These are phyloP conservation scores for Chionographis japonica DNA, from an alignment of 106 monocot genomes.

Conservation along the genomic window DNA sequence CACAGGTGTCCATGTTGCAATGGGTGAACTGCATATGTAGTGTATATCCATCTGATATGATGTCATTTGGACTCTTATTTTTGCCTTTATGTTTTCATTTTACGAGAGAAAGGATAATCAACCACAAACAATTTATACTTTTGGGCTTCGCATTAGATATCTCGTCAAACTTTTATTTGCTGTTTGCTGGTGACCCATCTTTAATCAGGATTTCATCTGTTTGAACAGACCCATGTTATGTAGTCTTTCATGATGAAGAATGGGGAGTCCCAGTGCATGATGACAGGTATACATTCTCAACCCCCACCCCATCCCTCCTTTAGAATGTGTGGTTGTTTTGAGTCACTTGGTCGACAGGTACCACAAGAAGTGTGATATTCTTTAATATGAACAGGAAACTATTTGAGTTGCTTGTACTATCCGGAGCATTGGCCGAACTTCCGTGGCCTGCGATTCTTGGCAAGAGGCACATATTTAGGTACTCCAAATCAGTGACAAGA, in stretches of 20 bases:
- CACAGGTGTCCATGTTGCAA: too few species aligned
- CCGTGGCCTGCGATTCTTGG: conserved; percentile 49
- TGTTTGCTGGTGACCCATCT: too few species aligned
- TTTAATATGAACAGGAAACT: conserved; percentile 24
- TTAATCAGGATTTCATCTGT: not conserved
- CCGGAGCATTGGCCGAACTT: conserved; percentile 55
- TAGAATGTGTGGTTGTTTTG: not conserved
- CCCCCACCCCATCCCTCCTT: not conserved
- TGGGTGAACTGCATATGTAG: too few species aligned
- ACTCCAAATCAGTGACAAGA: not conserved
- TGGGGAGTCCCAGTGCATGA: conserved; percentile 45
- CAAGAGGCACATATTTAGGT: conserved; percentile 52
- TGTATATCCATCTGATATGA: too few species aligned
- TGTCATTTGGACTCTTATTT: too few species aligned
- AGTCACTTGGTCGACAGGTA: not conserved
- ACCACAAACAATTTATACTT: too few species aligned
- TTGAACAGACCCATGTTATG: conserved; percentile 25
- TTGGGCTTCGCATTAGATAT: too few species aligned
- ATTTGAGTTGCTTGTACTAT: conserved; percentile 47
- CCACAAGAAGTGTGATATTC: not conserved
- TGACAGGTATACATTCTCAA: conserved; percentile 20
- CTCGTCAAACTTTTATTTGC: too few species aligned
- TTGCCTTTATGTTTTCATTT: too few species aligned
- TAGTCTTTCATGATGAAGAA: conserved; percentile 34
- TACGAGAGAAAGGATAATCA: too few species aligned